A percentile compares a stretch with the other conserved stretches of the same genome.
Conservation (phyloP, 1,284 basidiomycete genomes). For the Rhodotorula sp. region DNA sequence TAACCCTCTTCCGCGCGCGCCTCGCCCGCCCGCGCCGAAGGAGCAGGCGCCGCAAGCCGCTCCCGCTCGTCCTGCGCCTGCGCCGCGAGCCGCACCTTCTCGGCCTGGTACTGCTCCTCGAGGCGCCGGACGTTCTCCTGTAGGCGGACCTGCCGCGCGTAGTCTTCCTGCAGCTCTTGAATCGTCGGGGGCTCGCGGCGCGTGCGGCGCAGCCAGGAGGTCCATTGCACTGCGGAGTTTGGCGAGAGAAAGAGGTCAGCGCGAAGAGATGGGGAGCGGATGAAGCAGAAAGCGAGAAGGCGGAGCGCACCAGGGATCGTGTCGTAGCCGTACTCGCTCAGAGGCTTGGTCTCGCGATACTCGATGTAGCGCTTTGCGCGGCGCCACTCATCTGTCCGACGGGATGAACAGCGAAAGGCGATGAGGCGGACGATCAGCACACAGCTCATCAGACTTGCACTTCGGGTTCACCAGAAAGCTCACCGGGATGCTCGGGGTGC, state of each 20-base stretch:
- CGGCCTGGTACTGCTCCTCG: slow-evolving; percentile 20
- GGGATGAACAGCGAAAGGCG: not conserved
- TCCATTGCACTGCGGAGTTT: slow-evolving; percentile 33
- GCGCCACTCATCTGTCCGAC: slow-evolving; percentile 32
- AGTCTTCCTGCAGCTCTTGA: slow-evolving; percentile 25
- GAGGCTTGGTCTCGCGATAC: slow-evolving; percentile 20
- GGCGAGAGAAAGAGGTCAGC: not conserved
- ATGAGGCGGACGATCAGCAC: not conserved
- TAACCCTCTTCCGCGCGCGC: not conserved
- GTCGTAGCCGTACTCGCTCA: slow-evolving; percentile 34
- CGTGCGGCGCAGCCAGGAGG: slow-evolving; percentile 34
- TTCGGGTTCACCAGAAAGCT: not conserved
- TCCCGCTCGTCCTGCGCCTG: not conserved
- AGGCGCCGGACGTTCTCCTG: slow-evolving; percentile 29
- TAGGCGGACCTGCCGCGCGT: slow-evolving; percentile 16
- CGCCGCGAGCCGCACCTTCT: slow-evolving; percentile 23
- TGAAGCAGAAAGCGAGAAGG: not conserved
- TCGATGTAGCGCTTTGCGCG: slow-evolving; percentile 37
- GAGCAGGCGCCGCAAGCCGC: not conserved
- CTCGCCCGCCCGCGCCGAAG: not conserved
- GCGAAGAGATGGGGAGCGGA: not conserved
- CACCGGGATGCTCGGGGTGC: slow-evolving; percentile 18
- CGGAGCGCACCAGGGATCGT: slow-evolving; percentile 3
- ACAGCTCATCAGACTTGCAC: too few species aligned
- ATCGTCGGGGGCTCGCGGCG: slow-evolving; percentile 25